Evolutionary conservation across 768 basidiomycete species (phyloP).

Genomic region (Psilocybe subaeruginosa): DNA sequence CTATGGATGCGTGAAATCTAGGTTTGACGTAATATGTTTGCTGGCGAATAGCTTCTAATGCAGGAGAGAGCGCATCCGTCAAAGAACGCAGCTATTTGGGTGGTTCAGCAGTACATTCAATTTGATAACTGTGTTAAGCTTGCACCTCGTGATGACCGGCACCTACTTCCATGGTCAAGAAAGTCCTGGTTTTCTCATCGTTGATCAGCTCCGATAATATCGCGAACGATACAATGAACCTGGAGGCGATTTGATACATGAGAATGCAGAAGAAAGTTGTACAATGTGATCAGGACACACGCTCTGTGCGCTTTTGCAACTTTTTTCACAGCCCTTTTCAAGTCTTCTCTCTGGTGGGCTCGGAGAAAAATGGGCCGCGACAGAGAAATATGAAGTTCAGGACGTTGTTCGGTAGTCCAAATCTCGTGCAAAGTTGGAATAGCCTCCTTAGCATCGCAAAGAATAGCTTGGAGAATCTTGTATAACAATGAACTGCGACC

Average conservation of each 20-base stretch:
- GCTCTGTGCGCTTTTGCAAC: constrained; percentile 47
- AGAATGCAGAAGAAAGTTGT: neutral
- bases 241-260: constrained; percentile 28
- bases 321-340: constrained; percentile 62
- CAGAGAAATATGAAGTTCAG: constrained; percentile 82
- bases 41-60: constrained; percentile 64
- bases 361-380: constrained; percentile 82
- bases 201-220: constrained; percentile 72
- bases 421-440: constrained; percentile 50
- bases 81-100: constrained; percentile 59
- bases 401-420: constrained; percentile 28
- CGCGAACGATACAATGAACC: constrained; percentile 77
- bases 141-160: constrained; percentile 80
- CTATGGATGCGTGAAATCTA: constrained; percentile 88
- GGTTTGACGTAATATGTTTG: constrained; percentile 81
- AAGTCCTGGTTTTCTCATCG: constrained; percentile 81
- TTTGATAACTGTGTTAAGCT: neutral
- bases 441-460: constrained; percentile 42
- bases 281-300: constrained; percentile 37
- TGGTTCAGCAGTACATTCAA: constrained; percentile 10
- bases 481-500: constrained; percentile 43
- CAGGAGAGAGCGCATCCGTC: constrained; percentile 57
- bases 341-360: constrained; percentile 75
- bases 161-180: constrained; percentile 81
- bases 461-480: constrained; percentile 46